These are phyloP conservation scores for Entelexis paramagnoliae DNA, from an alignment of 1,139 yeast genomes.

Conservation along the genomic window DNA sequence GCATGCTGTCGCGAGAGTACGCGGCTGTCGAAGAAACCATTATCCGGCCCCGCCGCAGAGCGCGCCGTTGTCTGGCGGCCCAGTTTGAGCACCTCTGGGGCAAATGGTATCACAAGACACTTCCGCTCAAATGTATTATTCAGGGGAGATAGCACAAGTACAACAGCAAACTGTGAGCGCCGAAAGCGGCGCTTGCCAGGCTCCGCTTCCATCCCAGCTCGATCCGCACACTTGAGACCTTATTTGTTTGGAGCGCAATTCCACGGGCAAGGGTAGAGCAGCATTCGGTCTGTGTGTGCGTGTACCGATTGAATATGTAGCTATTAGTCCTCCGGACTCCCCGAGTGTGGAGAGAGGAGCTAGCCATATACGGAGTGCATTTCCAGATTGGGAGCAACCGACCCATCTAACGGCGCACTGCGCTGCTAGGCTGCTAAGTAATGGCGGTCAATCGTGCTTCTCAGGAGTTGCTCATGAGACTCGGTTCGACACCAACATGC, in stretches of 20 bases:
- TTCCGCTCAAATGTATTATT: slow-evolving; percentile 78
- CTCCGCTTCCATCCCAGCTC: slow-evolving; percentile 11
- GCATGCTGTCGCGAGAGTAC: slow-evolving; percentile 93
- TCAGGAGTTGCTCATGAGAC: too few relatives aligned
- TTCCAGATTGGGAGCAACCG: not conserved
- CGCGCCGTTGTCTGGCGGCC: slow-evolving; percentile 79
- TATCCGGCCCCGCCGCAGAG: slow-evolving; percentile 63
- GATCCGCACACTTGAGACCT: not conserved
- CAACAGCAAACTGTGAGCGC: slow-evolving; percentile 34
- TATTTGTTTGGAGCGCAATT: not conserved
- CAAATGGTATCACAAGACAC: slow-evolving; percentile 64
- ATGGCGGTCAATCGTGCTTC: too few relatives aligned
- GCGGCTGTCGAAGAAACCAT: slow-evolving; percentile 90
- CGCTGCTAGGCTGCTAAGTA: too few relatives aligned
- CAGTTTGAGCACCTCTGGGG: slow-evolving; percentile 72
- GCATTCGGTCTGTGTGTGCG: not conserved
- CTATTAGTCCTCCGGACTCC: not conserved
- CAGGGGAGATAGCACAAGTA: slow-evolving; percentile 60
- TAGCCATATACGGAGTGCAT: not conserved
- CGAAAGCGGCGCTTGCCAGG: slow-evolving; percentile 15
- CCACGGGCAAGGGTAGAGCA: not conserved
- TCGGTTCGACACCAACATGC: too few relatives aligned
- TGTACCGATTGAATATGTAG: not conserved
- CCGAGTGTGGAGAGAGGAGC: not conserved
- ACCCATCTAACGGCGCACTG: not conserved